These are phyloP conservation scores for Russula sp. DNA, from an alignment of 768 basidiomycete species.

Conservation along the genomic window DNA sequence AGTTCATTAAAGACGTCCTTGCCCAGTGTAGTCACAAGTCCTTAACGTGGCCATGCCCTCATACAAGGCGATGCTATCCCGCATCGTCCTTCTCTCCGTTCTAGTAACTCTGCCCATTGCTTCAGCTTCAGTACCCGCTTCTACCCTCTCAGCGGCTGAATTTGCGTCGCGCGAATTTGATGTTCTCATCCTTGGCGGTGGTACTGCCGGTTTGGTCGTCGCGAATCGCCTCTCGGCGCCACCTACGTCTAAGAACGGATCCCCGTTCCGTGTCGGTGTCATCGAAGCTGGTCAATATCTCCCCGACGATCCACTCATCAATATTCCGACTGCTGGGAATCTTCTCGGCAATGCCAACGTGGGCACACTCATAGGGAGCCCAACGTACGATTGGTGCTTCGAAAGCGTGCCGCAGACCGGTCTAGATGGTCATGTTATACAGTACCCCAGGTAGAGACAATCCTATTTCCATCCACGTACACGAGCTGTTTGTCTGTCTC, in stretches of 20 bases:
- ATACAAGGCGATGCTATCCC: neutral
- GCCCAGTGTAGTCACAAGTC: neutral
- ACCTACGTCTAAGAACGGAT: constrained; percentile 6
- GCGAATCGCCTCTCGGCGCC: constrained; percentile 28
- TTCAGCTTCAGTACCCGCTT: neutral
- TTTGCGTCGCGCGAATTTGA: constrained; percentile 26
- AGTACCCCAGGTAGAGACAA: constrained; percentile 23
- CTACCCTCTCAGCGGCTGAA: constrained; percentile 19
- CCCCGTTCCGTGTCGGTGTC: constrained; percentile 27
- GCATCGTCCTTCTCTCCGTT: constrained; percentile 2
- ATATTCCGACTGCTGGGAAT: constrained; percentile 28
- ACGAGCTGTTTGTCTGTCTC: neutral
- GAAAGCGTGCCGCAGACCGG: constrained; percentile 27
- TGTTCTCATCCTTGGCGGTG: constrained; percentile 25
- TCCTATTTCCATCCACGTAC: neutral
- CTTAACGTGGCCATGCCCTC: neutral
- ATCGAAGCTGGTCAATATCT: constrained; percentile 28
- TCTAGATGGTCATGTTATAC: constrained; percentile 22
- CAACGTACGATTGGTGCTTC: constrained; percentile 29
- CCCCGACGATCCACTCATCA: constrained; percentile 27
- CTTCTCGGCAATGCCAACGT: constrained; percentile 26
- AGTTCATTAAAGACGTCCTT: neutral
- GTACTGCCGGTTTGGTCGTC: constrained; percentile 27
- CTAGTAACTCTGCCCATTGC: constrained; percentile 1
- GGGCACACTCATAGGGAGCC: constrained; percentile 26